Percentiles rank a stretch among this genome's conserved stretches.
Evolutionary conservation across 345 rosid species (phyloP).

Genomic region (Aquilaria yunnanensis): DNA sequence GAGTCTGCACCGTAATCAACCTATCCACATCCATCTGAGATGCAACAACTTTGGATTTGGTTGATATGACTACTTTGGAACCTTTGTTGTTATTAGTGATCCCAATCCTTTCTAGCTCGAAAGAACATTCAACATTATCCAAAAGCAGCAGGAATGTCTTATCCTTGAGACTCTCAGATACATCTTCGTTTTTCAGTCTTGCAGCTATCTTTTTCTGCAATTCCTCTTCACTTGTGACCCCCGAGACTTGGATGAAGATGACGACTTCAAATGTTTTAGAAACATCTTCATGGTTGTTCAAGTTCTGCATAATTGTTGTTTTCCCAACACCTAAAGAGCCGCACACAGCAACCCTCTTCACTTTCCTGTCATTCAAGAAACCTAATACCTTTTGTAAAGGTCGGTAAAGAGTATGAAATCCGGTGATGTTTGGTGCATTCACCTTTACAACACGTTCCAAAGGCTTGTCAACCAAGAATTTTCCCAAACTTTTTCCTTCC

Average conservation of each 20-base stretch:
- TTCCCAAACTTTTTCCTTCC: neutral
- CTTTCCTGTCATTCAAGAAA: neutral
- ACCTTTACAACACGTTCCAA: neutral
- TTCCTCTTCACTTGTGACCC: neutral
- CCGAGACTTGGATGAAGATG: neutral
- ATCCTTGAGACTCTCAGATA: neutral
- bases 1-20: neutral
- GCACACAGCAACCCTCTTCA: neutral
- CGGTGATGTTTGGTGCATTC: neutral
- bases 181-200: neutral
- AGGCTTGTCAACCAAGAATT: constrained; percentile 6
- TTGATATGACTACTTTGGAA: constrained; percentile 9
- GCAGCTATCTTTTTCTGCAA: neutral
- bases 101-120: constrained; percentile 7
- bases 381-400: neutral
- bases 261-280: constrained; percentile 3
- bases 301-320: constrained; percentile 11
- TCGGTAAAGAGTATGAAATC: neutral
- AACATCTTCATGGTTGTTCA: constrained; percentile 5
- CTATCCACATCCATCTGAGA: constrained; percentile 1
- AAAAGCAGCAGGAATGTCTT: constrained; percentile 8
- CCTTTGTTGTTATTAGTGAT: neutral
- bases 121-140: constrained; percentile 1
- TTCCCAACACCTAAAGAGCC: constrained; percentile 7
- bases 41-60: constrained; percentile 4